Evolutionary conservation across 2,329 filamentous ascomycete genomes (phyloP).

Genomic region (Zasmidium cellare): DNA sequence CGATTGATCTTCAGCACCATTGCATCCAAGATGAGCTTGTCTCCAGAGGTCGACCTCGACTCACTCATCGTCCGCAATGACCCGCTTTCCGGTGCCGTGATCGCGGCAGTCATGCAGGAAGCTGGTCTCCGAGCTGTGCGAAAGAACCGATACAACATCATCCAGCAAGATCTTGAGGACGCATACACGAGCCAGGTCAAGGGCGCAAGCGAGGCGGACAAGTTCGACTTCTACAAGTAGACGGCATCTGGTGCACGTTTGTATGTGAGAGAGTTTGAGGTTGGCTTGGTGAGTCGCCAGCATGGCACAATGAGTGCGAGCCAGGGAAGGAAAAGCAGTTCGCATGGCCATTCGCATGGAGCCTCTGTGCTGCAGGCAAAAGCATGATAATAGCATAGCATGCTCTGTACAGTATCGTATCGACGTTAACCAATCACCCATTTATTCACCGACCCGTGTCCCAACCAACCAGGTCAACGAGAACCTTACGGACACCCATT

Average conservation of each 20-base stretch:
- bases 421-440: neutral
- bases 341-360: neutral
- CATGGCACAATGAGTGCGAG: neutral
- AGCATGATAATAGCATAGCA: neutral
- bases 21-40: constrained; percentile 93
- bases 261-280: neutral
- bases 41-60: constrained; percentile 94
- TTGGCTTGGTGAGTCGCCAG: neutral
- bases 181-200: constrained; percentile 97
- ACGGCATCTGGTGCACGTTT: neutral
- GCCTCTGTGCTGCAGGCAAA: neutral
- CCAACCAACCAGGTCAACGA: no score
- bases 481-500: no score
- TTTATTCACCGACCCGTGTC: no score
- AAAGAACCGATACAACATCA: constrained; percentile 99
- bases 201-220: constrained; percentile 68
- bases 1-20: constrained; percentile 98
- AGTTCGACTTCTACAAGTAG: constrained; percentile 91
- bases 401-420: neutral
- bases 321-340: neutral
- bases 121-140: constrained; percentile 89
- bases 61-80: constrained; percentile 96
- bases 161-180: constrained; percentile 93
- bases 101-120: constrained; percentile 99
- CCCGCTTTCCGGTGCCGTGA: constrained; percentile 89